A percentile compares a stretch with the other conserved stretches of the same genome.
Evolutionary conservation across 2,329 filamentous ascomycete species (phyloP).

Genomic region (Cercospora zeina): DNA sequence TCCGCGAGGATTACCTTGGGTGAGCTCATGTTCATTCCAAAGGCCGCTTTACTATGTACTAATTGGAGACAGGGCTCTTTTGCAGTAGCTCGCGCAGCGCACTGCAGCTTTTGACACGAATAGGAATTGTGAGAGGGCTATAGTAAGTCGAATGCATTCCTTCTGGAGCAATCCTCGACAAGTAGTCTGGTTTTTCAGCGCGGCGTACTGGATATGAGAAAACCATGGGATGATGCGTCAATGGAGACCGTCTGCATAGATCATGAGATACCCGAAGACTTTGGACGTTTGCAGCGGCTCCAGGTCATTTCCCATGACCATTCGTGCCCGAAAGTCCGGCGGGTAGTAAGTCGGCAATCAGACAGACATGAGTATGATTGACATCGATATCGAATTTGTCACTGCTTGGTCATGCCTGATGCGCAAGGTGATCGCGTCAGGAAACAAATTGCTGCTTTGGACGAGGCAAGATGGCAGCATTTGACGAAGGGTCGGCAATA

Average conservation of each 20-base stretch:
- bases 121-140: neutral
- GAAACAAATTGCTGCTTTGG: neutral
- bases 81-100: conserved; percentile 13
- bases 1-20: conserved; percentile 67
- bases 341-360: neutral
- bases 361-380: neutral
- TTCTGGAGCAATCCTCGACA: neutral
- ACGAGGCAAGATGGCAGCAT: neutral
- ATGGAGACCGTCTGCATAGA: conserved; percentile 25
- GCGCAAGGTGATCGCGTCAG: neutral
- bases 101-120: neutral
- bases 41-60: neutral
- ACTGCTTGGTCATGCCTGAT: neutral
- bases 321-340: neutral
- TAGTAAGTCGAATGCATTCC: neutral
- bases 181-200: conserved; percentile 19
- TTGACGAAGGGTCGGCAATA: neutral
- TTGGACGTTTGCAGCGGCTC: conserved; percentile 1
- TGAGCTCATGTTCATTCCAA: conserved; percentile 18
- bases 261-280: conserved; percentile 27
- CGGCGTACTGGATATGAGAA: conserved; percentile 22
- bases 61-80: conserved; percentile 14
- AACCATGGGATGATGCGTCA: conserved; percentile 4
- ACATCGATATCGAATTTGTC: neutral
- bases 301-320: neutral